These are phyloP conservation scores for Brassica hybrid DNA, from an alignment of 441 rosid species.

Conservation along the genomic window DNA sequence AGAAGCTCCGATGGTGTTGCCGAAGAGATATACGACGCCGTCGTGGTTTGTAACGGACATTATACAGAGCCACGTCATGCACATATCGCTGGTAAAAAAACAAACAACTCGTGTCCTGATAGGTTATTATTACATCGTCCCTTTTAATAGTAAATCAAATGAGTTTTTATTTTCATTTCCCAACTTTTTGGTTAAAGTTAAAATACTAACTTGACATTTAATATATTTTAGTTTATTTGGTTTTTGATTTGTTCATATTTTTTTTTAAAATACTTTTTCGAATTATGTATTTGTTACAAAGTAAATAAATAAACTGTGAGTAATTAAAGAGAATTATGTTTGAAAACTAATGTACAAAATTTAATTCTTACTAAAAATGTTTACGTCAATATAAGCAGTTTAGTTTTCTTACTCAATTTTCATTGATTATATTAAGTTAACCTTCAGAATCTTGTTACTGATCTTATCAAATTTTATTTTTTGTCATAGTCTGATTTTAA, in stretches of 20 bases:
- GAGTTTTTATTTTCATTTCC: not conserved
- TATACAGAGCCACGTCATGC: conserved; percentile 77
- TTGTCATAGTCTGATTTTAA: not conserved
- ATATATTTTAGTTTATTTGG: not conserved
- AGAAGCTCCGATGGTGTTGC: conserved; percentile 61
- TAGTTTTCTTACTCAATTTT: not conserved
- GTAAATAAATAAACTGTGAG: not conserved
- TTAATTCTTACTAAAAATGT: not conserved
- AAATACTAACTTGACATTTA: not conserved
- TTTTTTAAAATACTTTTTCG: not conserved
- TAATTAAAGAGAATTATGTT: not conserved
- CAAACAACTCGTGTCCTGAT: conserved; percentile 23
- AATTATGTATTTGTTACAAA: not conserved
- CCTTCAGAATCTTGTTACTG: not conserved
- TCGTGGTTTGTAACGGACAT: conserved; percentile 84
- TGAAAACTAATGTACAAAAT: not conserved
- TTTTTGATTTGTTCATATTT: not conserved
- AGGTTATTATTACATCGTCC: not conserved
- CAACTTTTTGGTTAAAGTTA: not conserved
- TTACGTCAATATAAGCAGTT: not conserved
- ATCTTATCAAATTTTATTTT: not conserved
- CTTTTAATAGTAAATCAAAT: not conserved
- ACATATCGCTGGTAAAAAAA: conserved; percentile 33
- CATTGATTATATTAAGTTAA: not conserved
- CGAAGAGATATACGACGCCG: conserved; percentile 52